Percentiles rank a stretch among this genome's conserved stretches.
These are phyloP conservation scores for Colletotrichum sidae DNA, from an alignment of 2,329 filamentous ascomycete genomes.

Conservation along the genomic window DNA sequence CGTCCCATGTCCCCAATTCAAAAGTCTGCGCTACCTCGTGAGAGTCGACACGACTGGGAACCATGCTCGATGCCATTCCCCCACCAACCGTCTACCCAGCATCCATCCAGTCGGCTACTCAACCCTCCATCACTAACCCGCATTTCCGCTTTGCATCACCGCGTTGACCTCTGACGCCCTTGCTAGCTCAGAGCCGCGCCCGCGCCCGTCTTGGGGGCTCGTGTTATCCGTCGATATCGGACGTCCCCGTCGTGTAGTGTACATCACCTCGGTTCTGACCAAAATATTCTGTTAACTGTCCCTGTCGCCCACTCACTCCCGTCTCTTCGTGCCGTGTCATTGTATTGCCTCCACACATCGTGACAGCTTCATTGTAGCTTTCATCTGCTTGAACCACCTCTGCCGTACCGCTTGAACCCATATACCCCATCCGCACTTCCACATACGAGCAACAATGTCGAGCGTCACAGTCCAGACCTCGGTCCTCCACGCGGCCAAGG, in stretches of 20 bases:
- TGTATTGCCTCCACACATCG: not conserved
- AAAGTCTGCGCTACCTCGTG: no score
- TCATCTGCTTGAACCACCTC: not conserved
- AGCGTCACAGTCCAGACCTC: slow-evolving; percentile 57
- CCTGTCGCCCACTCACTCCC: slow-evolving; percentile 10
- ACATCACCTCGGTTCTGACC: slow-evolving; percentile 23
- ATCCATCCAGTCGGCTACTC: not conserved
- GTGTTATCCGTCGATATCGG: slow-evolving; percentile 26
- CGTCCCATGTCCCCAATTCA: not conserved
- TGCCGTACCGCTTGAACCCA: not conserved
- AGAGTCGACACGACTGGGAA: no score
- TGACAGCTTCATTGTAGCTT: not conserved
- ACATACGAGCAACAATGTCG: slow-evolving; percentile 23
- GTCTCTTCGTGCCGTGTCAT: not conserved
- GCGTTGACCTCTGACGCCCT: slow-evolving; percentile 6
- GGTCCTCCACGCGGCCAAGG: slow-evolving; percentile 64
- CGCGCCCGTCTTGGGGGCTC: not conserved
- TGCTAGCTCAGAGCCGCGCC: not conserved
- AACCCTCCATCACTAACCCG: slow-evolving; percentile 21
- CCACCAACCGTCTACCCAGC: slow-evolving; percentile 14
- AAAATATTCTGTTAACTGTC: slow-evolving; percentile 12
- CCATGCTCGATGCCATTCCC: slow-evolving; percentile 6
- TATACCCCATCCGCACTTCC: not conserved
- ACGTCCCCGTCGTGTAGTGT: not conserved
- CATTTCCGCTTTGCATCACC: slow-evolving; percentile 28